Evolutionary conservation across 169 alveolate species (phyloP).

Genomic region (Cystoisospora suis): DNA sequence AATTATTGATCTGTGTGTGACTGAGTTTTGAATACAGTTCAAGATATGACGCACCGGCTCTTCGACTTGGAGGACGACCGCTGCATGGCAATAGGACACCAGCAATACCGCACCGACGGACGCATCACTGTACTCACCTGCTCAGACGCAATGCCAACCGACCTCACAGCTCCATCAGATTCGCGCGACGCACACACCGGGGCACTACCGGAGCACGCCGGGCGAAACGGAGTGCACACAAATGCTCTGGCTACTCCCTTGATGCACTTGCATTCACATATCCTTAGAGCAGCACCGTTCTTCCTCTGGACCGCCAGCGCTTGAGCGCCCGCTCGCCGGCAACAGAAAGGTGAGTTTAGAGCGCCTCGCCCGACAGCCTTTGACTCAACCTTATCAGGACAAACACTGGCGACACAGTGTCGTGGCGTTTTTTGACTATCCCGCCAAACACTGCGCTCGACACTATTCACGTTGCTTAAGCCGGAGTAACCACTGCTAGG

Average conservation of each 20-base stretch:
- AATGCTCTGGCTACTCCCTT: background rate
- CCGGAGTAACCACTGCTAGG: too few relatives aligned
- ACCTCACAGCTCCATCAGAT: background rate
- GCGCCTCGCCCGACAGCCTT: too few relatives aligned
- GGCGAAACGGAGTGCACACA: background rate
- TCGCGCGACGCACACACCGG: background rate
- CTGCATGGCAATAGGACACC: background rate
- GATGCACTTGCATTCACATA: background rate
- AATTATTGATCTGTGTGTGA: too few relatives aligned
- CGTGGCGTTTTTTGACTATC: too few relatives aligned
- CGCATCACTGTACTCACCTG: background rate
- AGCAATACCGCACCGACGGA: background rate
- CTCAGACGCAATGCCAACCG: background rate
- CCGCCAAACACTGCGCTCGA: too few relatives aligned
- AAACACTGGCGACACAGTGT: background rate
- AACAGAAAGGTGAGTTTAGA: too few relatives aligned
- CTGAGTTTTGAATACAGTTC: too few relatives aligned
- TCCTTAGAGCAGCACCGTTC: too few relatives aligned
- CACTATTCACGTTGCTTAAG: too few relatives aligned
- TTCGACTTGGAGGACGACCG: conserved; percentile 6
- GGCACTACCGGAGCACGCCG: background rate
- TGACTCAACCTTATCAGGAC: background rate
- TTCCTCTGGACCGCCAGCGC: too few relatives aligned
- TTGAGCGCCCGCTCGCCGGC: too few relatives aligned
- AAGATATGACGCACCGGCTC: conserved; percentile 14